phyloP scores from a whole-genome alignment of 352 stramenopile genomes.

The Blastocystis sp. region DNA sequence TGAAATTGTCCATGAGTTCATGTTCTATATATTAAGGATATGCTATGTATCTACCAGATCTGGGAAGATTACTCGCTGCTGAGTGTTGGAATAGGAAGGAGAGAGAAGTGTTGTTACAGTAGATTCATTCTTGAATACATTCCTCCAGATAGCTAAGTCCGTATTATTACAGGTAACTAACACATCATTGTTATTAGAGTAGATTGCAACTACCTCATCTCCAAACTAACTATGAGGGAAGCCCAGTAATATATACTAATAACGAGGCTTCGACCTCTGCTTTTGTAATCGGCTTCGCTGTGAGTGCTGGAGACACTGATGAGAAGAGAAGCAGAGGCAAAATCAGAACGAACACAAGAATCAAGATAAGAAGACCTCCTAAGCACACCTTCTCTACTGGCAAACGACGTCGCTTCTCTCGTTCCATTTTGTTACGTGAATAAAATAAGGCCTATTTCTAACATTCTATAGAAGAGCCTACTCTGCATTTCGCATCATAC shows the following conservation, averaged over 20 bases:
- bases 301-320: conserved; percentile 41
- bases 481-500: conserved; percentile 39
- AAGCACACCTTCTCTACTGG: conserved; percentile 29
- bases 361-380: neutral
- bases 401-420: conserved; percentile 36
- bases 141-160: neutral
- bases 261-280: neutral
- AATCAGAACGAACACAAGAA: conserved; percentile 60
- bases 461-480: neutral
- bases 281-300: conserved; percentile 3
- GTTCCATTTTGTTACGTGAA: neutral
- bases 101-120: conserved; percentile 20
- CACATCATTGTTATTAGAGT: conserved; percentile 29
- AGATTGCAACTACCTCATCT: conserved; percentile 17
- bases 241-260: neutral
- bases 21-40: neutral
- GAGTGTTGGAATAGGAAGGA: conserved; percentile 38
- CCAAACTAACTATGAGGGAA: neutral
- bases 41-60: neutral
- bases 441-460: neutral
- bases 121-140: neutral
- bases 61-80: conserved; percentile 32
- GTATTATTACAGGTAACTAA: conserved; percentile 27
- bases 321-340: conserved; percentile 63
- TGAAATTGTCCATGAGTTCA: conserved; percentile 14